phyloP scores from a whole-genome alignment of 768 basidiomycete genomes.

The Podaxis sp. region DNA sequence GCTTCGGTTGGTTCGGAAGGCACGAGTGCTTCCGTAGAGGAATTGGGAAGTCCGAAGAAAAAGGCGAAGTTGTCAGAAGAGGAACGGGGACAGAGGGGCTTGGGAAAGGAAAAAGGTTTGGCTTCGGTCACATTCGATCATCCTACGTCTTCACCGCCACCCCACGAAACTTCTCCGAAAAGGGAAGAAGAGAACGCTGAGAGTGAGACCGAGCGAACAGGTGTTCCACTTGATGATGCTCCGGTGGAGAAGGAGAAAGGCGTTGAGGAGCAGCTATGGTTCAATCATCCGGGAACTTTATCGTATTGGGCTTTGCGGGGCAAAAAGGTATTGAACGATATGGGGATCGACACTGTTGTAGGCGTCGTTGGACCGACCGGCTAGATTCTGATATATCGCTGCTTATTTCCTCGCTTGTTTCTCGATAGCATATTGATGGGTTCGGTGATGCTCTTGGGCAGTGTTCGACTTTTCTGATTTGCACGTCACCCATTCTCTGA shows the following conservation, averaged over 20 bases:
- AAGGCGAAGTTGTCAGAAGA: constrained; percentile 9
- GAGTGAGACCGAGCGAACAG: constrained; percentile 12
- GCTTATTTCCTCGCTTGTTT: not conserved
- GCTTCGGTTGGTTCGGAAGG: not conserved
- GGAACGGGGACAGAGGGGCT: not conserved
- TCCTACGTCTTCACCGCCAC: constrained; percentile 3
- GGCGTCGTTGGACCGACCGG: constrained; percentile 33
- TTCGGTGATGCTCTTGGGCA: not conserved
- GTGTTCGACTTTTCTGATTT: not conserved
- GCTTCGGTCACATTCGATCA: not conserved
- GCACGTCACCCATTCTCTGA: too few species aligned
- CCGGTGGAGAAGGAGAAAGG: not conserved
- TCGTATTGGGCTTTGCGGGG: constrained; percentile 55
- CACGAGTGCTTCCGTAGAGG: not conserved
- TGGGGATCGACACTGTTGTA: constrained; percentile 47
- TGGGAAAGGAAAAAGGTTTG: not conserved
- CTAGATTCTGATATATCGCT: not conserved
- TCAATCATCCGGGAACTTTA: constrained; percentile 41
- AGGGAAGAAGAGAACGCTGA: not conserved
- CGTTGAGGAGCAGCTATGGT: constrained; percentile 43
- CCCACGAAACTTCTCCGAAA: not conserved
- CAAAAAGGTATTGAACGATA: constrained; percentile 42
- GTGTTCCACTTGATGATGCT: constrained; percentile 4
- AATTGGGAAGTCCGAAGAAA: constrained; percentile 10
- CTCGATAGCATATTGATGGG: not conserved